A percentile compares a stretch with the other conserved stretches of the same genome.
Evolutionary conservation across 768 basidiomycete genomes (phyloP).

Genomic region (Mycena amicta): DNA sequence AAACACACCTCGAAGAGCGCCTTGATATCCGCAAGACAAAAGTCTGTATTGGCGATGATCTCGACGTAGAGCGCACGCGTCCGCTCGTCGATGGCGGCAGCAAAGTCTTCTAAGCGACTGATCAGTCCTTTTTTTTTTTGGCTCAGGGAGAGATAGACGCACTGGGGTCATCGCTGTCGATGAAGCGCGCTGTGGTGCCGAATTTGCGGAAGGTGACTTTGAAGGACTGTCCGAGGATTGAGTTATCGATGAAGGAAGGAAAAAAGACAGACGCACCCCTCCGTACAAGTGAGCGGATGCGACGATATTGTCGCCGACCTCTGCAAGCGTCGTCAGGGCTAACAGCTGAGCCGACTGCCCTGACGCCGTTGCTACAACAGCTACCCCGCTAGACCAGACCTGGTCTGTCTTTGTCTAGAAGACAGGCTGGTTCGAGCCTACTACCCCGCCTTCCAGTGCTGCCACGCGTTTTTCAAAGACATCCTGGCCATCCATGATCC

Average conservation of each 20-base stretch:
- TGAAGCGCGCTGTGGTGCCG: slow-evolving; percentile 46
- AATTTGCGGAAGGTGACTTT: slow-evolving; percentile 50
- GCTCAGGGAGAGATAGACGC: too few species aligned
- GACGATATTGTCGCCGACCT: slow-evolving; percentile 58
- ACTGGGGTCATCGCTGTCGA: slow-evolving; percentile 43
- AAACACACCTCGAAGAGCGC: slow-evolving; percentile 49
- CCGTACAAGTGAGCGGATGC: slow-evolving; percentile 50
- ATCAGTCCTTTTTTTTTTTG: too few species aligned
- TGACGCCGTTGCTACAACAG: slow-evolving; percentile 54
- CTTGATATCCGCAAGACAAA: slow-evolving; percentile 46
- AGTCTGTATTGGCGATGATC: slow-evolving; percentile 59
- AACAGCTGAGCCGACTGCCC: slow-evolving; percentile 62
- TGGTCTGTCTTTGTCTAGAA: too few species aligned
- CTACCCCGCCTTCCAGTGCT: slow-evolving; percentile 60
- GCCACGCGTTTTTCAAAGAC: slow-evolving; percentile 62
- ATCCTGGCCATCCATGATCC: slow-evolving; percentile 36
- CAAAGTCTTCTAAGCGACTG: slow-evolving; percentile 45
- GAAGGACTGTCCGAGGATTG: slow-evolving; percentile 53
- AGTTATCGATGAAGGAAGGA: not conserved
- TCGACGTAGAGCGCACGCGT: slow-evolving; percentile 61
- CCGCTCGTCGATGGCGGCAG: slow-evolving; percentile 51
- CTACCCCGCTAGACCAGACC: too few species aligned
- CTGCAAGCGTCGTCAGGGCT: slow-evolving; percentile 45
- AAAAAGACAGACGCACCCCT: slow-evolving; percentile 34
- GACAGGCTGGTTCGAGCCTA: too few species aligned